Conservation (phyloP, 805 yeast genomes). For the Candida michaelii region DNA sequence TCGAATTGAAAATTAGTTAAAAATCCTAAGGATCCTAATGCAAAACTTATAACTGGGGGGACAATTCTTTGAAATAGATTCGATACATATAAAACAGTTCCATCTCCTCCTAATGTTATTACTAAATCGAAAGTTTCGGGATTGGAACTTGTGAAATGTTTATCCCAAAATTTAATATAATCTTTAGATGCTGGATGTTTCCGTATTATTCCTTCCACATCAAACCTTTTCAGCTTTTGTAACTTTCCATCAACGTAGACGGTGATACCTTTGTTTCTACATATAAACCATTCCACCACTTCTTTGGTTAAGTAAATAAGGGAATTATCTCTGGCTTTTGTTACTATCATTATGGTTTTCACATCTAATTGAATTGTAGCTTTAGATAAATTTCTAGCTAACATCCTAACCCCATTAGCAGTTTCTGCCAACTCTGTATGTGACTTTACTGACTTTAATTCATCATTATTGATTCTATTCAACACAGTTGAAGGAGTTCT, state of each 20-base stretch:
- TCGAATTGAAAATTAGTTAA: constrained; percentile 80
- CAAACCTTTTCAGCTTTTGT: constrained; percentile 61
- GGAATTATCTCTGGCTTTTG: constrained; percentile 86
- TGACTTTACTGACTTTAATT: constrained; percentile 56
- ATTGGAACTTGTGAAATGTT: constrained; percentile 46
- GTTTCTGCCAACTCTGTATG: constrained; percentile 79
- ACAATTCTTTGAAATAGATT: constrained; percentile 45
- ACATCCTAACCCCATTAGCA: constrained; percentile 75
- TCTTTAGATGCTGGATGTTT: constrained; percentile 47
- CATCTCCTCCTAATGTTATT: constrained; percentile 48
- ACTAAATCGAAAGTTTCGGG: constrained; percentile 46
- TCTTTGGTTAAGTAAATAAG: constrained; percentile 75
- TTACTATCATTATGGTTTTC: constrained; percentile 72
- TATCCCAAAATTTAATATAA: constrained; percentile 67
- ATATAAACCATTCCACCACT: constrained; percentile 72
- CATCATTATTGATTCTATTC: constrained; percentile 34
- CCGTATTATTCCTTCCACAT: constrained; percentile 49
- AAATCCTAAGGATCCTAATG: constrained; percentile 44
- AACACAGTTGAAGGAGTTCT: constrained; percentile 24
- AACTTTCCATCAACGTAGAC: constrained; percentile 78
- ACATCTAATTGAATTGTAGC: constrained; percentile 73
- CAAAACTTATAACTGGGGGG: constrained; percentile 47
- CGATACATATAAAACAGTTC: constrained; percentile 45
- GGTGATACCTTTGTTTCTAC: constrained; percentile 31
- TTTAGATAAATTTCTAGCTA: constrained; percentile 67